A percentile compares a stretch with the other conserved stretches of the same genome.
Conservation (phyloP, 1,284 basidiomycete genomes). For the Fomitopsis betulina region DNA sequence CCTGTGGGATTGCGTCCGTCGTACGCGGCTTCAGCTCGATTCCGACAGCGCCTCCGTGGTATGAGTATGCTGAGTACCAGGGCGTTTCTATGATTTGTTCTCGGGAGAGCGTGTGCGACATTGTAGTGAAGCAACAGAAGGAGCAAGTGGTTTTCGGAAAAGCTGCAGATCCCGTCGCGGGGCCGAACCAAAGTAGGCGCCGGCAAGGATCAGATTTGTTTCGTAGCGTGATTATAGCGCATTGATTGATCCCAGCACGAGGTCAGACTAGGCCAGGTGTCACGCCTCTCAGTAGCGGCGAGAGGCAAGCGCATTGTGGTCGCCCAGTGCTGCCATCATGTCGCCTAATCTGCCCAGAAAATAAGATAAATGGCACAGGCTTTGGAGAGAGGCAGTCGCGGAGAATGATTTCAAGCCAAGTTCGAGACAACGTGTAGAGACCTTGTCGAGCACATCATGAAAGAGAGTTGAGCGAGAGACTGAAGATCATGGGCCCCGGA, state of each 20-base stretch:
- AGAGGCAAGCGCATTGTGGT: background rate
- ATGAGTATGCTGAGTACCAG: constrained; percentile 10
- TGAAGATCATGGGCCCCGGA: background rate
- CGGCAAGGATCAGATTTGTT: background rate
- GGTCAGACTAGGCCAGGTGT: background rate
- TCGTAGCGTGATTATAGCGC: background rate
- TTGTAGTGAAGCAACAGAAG: background rate
- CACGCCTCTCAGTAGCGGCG: background rate
- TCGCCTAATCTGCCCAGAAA: too few relatives aligned
- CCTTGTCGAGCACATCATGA: too few relatives aligned
- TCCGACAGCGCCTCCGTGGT: constrained; percentile 8
- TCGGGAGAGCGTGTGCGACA: background rate
- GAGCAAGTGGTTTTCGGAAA: background rate
- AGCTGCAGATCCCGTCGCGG: background rate
- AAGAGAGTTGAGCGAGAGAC: too few relatives aligned
- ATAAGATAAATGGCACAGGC: background rate
- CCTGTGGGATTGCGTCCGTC: constrained; percentile 13
- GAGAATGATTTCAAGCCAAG: too few relatives aligned
- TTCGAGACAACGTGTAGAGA: too few relatives aligned
- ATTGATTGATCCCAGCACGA: background rate
- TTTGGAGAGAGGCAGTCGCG: background rate
- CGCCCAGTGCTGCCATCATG: too few relatives aligned
- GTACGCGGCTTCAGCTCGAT: constrained; percentile 6
- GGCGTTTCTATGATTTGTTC: constrained; percentile 9
- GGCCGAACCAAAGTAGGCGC: background rate